phyloP scores from a whole-genome alignment of 768 basidiomycete genomes.

The Naganishia onofrii region DNA sequence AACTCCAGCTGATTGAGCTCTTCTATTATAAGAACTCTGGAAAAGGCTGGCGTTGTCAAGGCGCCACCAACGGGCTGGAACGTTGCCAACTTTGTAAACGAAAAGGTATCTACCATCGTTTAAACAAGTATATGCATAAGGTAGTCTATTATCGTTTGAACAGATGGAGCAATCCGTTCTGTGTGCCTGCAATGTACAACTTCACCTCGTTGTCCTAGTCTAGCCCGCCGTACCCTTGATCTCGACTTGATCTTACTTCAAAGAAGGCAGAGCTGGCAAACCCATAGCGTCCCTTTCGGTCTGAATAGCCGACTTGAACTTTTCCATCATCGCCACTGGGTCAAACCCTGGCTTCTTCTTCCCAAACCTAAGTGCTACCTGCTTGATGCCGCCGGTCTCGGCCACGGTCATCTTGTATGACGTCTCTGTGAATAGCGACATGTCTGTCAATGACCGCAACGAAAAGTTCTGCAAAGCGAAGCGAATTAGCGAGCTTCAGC shows the following conservation, averaged over 20 bases:
- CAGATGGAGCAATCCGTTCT: too few relatives aligned
- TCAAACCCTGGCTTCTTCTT: conserved; percentile 24
- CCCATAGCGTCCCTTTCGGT: conserved; percentile 24
- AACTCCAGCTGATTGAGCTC: conserved; percentile 16
- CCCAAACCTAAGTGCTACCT: conserved; percentile 27
- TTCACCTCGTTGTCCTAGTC: neutral
- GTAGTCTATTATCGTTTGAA: neutral
- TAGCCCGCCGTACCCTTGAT: neutral
- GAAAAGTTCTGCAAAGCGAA: conserved; percentile 27
- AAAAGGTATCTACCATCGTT: conserved; percentile 55
- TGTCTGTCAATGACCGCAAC: conserved; percentile 23
- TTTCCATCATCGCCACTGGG: conserved; percentile 18
- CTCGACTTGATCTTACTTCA: neutral
- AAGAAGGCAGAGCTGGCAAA: conserved; percentile 18
- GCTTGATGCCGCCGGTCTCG: conserved; percentile 25
- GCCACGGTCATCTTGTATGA: conserved; percentile 23
- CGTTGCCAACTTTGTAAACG: conserved; percentile 62
- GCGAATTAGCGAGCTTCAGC: neutral
- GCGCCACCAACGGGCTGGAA: conserved; percentile 59
- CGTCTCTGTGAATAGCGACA: conserved; percentile 15
- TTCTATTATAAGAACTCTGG: conserved; percentile 60
- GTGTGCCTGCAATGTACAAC: neutral
- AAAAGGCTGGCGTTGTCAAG: conserved; percentile 72
- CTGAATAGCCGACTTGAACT: conserved; percentile 25
- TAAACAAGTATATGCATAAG: conserved; percentile 28